phyloP scores from a whole-genome alignment of 2,329 filamentous ascomycete species.

The Daldinia eschscholtzii region DNA sequence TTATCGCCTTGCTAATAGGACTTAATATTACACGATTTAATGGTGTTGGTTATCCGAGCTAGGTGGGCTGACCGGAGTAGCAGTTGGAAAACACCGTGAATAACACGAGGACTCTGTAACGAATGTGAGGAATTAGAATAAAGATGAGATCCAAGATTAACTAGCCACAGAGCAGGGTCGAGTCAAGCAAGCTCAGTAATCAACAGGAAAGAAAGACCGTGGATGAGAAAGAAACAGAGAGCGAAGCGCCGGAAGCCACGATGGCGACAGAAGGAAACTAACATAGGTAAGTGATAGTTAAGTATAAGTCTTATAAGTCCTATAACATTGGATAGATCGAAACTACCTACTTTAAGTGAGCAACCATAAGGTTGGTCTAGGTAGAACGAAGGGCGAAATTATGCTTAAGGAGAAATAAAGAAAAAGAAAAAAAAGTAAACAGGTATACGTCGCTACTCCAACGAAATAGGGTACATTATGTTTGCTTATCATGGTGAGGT shows the following conservation, averaged over 20 bases:
- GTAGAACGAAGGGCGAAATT: conserved; percentile 11
- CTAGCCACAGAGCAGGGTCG: not conserved
- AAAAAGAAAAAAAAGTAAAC: conserved; percentile 4
- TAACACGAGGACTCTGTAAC: not conserved
- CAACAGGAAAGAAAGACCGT: not conserved
- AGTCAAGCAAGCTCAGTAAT: no score
- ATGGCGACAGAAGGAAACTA: conserved; percentile 1
- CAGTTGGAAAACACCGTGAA: not conserved
- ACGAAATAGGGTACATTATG: conserved; percentile 18
- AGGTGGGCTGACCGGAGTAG: not conserved
- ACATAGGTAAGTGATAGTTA: no score
- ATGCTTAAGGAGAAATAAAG: conserved; percentile 5
- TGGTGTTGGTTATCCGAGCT: not conserved
- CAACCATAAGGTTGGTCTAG: not conserved
- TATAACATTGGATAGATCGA: conserved; percentile 3
- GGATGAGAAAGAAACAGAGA: not conserved
- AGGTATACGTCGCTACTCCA: conserved; percentile 25
- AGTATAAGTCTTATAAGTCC: not conserved
- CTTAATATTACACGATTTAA: not conserved
- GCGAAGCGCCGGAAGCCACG: conserved; percentile 1
- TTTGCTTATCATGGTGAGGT: conserved; percentile 38
- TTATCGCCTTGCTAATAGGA: not conserved
- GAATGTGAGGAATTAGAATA: not conserved
- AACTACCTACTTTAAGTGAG: conserved; percentile 21
- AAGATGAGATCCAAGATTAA: not conserved